These are phyloP conservation scores for Yueomyces sp. DNA, from an alignment of 1,139 yeast genomes.

Conservation along the genomic window DNA sequence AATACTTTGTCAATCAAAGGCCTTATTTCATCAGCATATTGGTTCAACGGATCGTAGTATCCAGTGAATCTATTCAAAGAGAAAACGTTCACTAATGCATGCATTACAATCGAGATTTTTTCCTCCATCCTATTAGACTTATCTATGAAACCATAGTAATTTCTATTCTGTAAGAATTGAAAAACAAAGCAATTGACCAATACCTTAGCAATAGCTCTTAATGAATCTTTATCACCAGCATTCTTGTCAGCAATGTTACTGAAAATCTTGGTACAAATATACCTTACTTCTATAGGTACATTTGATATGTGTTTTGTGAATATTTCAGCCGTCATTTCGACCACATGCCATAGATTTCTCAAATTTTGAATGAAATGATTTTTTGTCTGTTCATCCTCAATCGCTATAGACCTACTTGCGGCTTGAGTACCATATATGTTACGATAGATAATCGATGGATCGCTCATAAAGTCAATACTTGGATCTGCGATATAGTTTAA, in stretches of 20 bases:
- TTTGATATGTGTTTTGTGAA: slow-evolving; percentile 31
- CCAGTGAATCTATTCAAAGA: slow-evolving; percentile 16
- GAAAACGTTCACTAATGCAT: slow-evolving; percentile 17
- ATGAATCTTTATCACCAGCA: slow-evolving; percentile 26
- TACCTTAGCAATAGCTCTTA: slow-evolving; percentile 51
- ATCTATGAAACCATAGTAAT: slow-evolving; percentile 16
- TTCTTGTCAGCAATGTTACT: slow-evolving; percentile 36
- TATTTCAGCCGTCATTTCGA: slow-evolving; percentile 44
- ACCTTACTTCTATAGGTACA: slow-evolving; percentile 56
- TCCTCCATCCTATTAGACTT: slow-evolving; percentile 1
- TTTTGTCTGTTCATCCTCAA: slow-evolving; percentile 64
- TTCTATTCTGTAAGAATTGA: slow-evolving; percentile 25
- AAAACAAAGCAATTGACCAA: slow-evolving; percentile 67
- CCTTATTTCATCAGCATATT: slow-evolving; percentile 19
- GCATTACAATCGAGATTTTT: slow-evolving; percentile 11
- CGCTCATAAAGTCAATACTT: slow-evolving; percentile 62
- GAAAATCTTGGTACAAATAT: slow-evolving; percentile 32
- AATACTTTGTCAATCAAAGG: slow-evolving; percentile 17
- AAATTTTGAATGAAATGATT: slow-evolving; percentile 58
- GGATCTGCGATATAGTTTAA: slow-evolving; percentile 33
- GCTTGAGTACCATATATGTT: slow-evolving; percentile 32
- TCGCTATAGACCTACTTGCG: slow-evolving; percentile 51
- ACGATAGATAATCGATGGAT: slow-evolving; percentile 56
- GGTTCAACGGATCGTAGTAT: slow-evolving; percentile 22
- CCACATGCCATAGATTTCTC: slow-evolving; percentile 58